These are phyloP conservation scores for Lipomyces chichibuensis DNA, from an alignment of 805 yeast species.

Conservation along the genomic window DNA sequence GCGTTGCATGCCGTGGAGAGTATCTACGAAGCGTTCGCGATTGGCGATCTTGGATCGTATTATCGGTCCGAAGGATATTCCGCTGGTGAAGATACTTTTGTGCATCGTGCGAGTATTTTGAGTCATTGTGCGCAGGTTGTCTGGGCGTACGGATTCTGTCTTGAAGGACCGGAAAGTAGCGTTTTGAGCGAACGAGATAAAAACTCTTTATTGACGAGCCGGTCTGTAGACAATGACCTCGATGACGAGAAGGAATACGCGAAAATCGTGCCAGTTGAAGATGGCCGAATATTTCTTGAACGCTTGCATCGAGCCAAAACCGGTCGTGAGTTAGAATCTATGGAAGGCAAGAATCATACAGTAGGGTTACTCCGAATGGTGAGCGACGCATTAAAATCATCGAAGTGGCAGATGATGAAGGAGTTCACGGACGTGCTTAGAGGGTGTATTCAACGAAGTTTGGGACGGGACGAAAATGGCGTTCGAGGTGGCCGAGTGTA, in stretches of 20 bases:
- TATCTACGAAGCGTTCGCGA: constrained; percentile 25
- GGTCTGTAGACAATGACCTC: constrained; percentile 1
- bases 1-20: constrained; percentile 54
- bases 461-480: constrained; percentile 24
- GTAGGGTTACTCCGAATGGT: constrained; percentile 56
- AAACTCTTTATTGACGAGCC: background rate
- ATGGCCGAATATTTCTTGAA: constrained; percentile 55
- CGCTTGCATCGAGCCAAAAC: constrained; percentile 51
- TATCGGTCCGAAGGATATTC: constrained; percentile 31
- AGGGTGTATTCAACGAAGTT: constrained; percentile 33
- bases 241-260: constrained; percentile 27
- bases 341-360: constrained; percentile 53
- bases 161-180: constrained; percentile 42
- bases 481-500: constrained; percentile 1
- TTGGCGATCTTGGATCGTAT: constrained; percentile 31
- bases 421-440: constrained; percentile 32
- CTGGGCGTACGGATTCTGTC: constrained; percentile 43
- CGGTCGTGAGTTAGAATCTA: constrained; percentile 35
- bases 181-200: constrained; percentile 31
- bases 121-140: constrained; percentile 40
- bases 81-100: constrained; percentile 39
- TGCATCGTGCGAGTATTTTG: constrained; percentile 41
- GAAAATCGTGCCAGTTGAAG: constrained; percentile 46
- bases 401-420: constrained; percentile 40
- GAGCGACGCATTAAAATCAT: constrained; percentile 36